Conservation (phyloP, 805 yeast genomes). For the Starmerella apis region DNA sequence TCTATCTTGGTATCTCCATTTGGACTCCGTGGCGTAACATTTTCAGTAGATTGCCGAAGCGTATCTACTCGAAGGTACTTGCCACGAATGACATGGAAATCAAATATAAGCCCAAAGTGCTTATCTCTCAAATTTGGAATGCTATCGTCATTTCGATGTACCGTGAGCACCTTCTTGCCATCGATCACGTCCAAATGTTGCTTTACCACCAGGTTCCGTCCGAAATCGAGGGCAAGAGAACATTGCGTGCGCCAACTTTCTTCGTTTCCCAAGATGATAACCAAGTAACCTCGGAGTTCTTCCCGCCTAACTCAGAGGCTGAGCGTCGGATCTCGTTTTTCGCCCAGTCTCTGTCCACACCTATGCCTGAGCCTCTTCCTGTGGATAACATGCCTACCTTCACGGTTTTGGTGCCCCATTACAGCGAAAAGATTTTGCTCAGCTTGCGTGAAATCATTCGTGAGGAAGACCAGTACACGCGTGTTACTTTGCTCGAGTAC, state of each 20-base stretch:
- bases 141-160: slow-evolving; percentile 98
- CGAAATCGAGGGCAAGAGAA: slow-evolving; percentile 95
- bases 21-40: slow-evolving; percentile 99
- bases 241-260: slow-evolving; percentile 97
- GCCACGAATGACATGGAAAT: slow-evolving; percentile 99
- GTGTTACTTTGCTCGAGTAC: slow-evolving; percentile 87
- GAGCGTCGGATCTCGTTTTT: slow-evolving; percentile 99
- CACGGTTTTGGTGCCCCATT: slow-evolving; percentile 93
- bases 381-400: slow-evolving; percentile 99
- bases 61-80: slow-evolving; percentile 93
- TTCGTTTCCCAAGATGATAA: slow-evolving; percentile 94
- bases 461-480: slow-evolving; percentile 93
- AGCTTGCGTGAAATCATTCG: slow-evolving; percentile 93
- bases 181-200: slow-evolving; percentile 96
- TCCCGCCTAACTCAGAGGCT: slow-evolving; percentile 95
- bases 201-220: slow-evolving; percentile 97
- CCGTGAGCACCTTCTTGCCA: slow-evolving; percentile 96
- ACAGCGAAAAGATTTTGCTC: slow-evolving; percentile 83
- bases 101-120: slow-evolving; percentile 95
- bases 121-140: slow-evolving; percentile 98
- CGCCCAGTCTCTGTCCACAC: slow-evolving; percentile 97
- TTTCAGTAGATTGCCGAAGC: slow-evolving; percentile 94
- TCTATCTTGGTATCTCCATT: slow-evolving; percentile 96
- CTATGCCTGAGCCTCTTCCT: slow-evolving; percentile 97
- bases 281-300: slow-evolving; percentile 89